Evolutionary conservation across 805 yeast genomes (phyloP).

Genomic region (Schwanniomyces occidentalis): DNA sequence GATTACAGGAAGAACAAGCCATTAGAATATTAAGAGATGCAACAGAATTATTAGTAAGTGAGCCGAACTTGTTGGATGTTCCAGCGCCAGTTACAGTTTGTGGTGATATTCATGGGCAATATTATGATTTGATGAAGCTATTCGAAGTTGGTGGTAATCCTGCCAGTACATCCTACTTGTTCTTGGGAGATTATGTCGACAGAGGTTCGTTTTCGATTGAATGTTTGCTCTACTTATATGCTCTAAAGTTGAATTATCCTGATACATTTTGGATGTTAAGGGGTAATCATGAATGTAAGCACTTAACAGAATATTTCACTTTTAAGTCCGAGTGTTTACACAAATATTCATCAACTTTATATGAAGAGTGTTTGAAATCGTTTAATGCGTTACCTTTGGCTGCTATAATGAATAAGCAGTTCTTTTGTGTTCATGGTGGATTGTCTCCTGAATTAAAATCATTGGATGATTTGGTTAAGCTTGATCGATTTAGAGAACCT

Average conservation of each 20-base stretch:
- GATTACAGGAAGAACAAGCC: slow-evolving; percentile 71
- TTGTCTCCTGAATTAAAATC: slow-evolving; percentile 79
- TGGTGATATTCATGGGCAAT: slow-evolving; percentile 98
- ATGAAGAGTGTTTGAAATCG: slow-evolving; percentile 71
- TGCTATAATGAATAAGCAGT: slow-evolving; percentile 90
- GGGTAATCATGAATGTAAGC: slow-evolving; percentile 95
- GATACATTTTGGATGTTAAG: slow-evolving; percentile 75
- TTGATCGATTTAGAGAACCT: slow-evolving; percentile 86
- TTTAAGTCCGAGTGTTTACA: slow-evolving; percentile 88
- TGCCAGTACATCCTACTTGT: slow-evolving; percentile 68
- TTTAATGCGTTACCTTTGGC: slow-evolving; percentile 89
- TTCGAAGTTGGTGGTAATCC: slow-evolving; percentile 96
- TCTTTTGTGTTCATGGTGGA: slow-evolving; percentile 96
- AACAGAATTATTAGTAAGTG: slow-evolving; percentile 58
- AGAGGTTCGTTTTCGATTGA: slow-evolving; percentile 91
- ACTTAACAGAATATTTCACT: slow-evolving; percentile 90
- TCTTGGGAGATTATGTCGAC: slow-evolving; percentile 94
- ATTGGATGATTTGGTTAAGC: slow-evolving; percentile 62
- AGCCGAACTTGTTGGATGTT: slow-evolving; percentile 77
- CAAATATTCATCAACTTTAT: slow-evolving; percentile 67
- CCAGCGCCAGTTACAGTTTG: slow-evolving; percentile 95
- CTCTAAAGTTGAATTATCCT: slow-evolving; percentile 77
- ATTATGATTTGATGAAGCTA: slow-evolving; percentile 81
- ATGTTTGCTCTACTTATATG: slow-evolving; percentile 70
- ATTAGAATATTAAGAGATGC: slow-evolving; percentile 65